Conservation (phyloP, 2,329 filamentous ascomycete species). For the Aspergillus sp. region DNA sequence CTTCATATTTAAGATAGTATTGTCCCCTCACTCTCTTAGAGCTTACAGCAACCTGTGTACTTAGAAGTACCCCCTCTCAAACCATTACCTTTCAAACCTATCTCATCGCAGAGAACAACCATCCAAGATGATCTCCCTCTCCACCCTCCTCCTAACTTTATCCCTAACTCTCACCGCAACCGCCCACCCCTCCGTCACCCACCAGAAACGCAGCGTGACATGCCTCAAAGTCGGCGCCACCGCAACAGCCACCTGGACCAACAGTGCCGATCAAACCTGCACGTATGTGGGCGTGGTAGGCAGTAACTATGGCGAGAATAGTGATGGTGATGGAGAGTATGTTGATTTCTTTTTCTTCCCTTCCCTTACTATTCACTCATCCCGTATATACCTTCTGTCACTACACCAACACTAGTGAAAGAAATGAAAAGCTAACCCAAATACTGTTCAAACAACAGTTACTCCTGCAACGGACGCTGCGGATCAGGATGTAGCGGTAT, state of each 20-base stretch:
- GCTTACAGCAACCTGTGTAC: no score
- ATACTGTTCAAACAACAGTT: constrained; percentile 2
- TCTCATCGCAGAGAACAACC: not conserved
- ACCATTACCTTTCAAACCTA: no score
- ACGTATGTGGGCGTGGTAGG: constrained; percentile 17
- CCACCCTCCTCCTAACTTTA: not conserved
- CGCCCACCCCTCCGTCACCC: not conserved
- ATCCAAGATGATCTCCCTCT: not conserved
- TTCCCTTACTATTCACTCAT: no score
- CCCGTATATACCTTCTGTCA: no score
- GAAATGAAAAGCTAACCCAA: no score
- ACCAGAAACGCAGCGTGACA: constrained; percentile 16
- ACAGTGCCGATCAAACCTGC: constrained; percentile 18
- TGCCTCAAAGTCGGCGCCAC: constrained; percentile 19
- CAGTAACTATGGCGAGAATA: constrained; percentile 20
- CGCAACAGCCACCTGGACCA: constrained; percentile 19
- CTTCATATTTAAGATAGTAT: no score
- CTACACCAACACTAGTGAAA: no score
- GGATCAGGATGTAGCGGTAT: constrained; percentile 18
- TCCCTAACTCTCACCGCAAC: not conserved
- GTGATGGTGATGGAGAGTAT: constrained; percentile 17
- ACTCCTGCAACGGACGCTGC: constrained; percentile 25
- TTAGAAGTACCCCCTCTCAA: no score
- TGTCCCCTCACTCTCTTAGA: no score
- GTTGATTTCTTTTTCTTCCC: not conserved